Base-by-base conservation (phyloP, 768 basidiomycete species). In the Rhizopogon vesiculosus region DNA sequence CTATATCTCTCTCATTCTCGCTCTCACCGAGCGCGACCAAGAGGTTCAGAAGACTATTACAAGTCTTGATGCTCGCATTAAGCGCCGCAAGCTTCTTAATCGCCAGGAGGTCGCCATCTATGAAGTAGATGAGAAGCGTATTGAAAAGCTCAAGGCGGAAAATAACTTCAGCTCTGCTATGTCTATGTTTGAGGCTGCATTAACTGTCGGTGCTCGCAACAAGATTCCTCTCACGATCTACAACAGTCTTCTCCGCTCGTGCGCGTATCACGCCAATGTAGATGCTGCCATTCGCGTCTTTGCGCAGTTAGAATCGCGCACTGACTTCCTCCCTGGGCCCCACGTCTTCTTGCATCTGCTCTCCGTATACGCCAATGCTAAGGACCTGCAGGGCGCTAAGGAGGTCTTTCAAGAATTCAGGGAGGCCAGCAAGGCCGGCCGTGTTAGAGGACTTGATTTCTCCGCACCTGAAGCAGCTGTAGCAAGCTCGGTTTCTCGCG, bases 111-210 rank as follows among this genome's bases (percentile, higher is more conserved):
- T 51, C 12, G 50, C 44, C 22, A 33, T 61, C 3, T 54, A 59
- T 15, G 53, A 55, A 35, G 43, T 43, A 7, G 61, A 67, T 43
- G 56, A 76, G 41, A 64, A 64, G 22, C 76, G 76, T 8, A 74
- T 81, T 41, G 69, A 68, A 0, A 57, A 68, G 2, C 77, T 91
- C 22, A 72, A 72, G 19, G 61, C 74, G 29, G 93, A 95, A 66
- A 80, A 83, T 62, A 91, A 89, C 59, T 85, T 93, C 57, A 65
- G 73, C 0, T 79, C 83, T 0, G 91, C 91, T 0, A 74, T 93
- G 72, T 78, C 82, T 15, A 72, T 95, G 15, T 94, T 94, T 68
- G 78, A 87, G 25, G 77, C 83, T 0, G 77, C 84, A 16, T 71
- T 76, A 7, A 67, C 76, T 22, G 58, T 67, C 8, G 57, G 65